Base-by-base conservation (phyloP, 2,329 filamentous ascomycete species). In the Fusarium lateritium region DNA sequence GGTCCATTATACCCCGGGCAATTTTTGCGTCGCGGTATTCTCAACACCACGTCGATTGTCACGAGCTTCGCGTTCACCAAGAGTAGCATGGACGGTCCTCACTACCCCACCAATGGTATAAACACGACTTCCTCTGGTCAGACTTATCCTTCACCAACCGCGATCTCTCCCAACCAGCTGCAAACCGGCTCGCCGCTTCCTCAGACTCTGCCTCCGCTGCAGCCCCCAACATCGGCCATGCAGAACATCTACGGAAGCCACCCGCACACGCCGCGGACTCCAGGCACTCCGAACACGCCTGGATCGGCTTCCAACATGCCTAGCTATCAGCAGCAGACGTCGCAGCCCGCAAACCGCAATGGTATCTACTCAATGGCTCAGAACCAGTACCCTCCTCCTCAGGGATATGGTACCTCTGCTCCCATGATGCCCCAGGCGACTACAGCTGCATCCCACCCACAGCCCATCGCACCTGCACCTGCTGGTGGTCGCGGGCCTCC, bases 381-480 rank as follows among this genome's bases (percentile, higher is more conserved):
- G 68, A 86, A 83, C 75, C 87, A 88, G 69, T 85, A 84, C 67
- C 85, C 84, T 63, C 81, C 82, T 42, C 84, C 85, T 62, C 85
- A 85, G 76, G 83, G 79, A 11, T 91, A 90, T 76, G 83, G 83
- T 38, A 84, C 85, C 10, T 86, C 87, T 8, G 83, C 83, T 49
- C 82, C 82, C 50, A 90, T 92, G 86, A 85, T 92, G 82, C 86
- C 90, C 46, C 89, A 92, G 78, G 82, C 89, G 24, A 89, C 90
- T 13, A 86, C 87, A 47, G 85, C 91, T 44, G 86, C 90, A 72
- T 88, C 89, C 55, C 92, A 93, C 77, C 91, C 91, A 45, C 91
- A 93, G 79, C 89, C 91, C 34, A 92, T 94, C 76, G 92, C 92
- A 43, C 91, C 92, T 17, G 92, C 92, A 42, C 91, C 91, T 49